phyloP scores from a whole-genome alignment of 2,329 filamentous ascomycete genomes.

The Thielaviopsis euricoi region DNA sequence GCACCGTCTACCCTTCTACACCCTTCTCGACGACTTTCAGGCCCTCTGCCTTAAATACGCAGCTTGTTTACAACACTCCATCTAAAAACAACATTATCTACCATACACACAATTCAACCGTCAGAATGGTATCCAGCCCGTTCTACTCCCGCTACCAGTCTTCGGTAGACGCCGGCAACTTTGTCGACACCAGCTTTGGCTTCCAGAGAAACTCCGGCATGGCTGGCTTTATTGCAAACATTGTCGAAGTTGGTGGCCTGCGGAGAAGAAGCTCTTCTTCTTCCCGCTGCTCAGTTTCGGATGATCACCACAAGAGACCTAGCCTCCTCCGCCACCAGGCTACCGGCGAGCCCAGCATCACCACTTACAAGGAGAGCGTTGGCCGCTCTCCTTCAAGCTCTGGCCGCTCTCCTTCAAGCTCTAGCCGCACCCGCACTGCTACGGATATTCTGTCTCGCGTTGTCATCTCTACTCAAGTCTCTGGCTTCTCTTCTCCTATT shows the following conservation, averaged over 20 bases:
- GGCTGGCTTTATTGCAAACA: constrained; percentile 11
- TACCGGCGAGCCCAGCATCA: constrained; percentile 8
- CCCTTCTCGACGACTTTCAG: not conserved
- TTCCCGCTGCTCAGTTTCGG: constrained; percentile 11
- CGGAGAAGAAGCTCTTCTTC: constrained; percentile 11
- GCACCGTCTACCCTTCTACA: not conserved
- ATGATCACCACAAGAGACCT: constrained; percentile 7
- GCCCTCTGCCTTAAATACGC: not conserved
- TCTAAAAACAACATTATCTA: not conserved
- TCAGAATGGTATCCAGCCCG: constrained; percentile 8
- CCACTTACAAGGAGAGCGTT: constrained; percentile 9
- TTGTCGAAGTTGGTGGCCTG: constrained; percentile 8
- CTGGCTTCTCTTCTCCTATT: constrained; percentile 6
- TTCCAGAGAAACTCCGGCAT: constrained; percentile 6
- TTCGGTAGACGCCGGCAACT: constrained; percentile 6
- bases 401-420: constrained; percentile 6
- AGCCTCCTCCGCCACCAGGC: constrained; percentile 11
- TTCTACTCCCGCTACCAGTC: constrained; percentile 8
- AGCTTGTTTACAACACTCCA: not conserved
- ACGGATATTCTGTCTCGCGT: constrained; percentile 10
- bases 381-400: constrained; percentile 7
- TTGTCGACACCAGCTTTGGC: constrained; percentile 4
- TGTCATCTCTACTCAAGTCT: constrained; percentile 7
- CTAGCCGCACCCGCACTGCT: constrained; percentile 8
- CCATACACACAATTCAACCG: not conserved